Conservation (phyloP, 2,329 filamentous ascomycete genomes). For the Bisporella sp. region DNA sequence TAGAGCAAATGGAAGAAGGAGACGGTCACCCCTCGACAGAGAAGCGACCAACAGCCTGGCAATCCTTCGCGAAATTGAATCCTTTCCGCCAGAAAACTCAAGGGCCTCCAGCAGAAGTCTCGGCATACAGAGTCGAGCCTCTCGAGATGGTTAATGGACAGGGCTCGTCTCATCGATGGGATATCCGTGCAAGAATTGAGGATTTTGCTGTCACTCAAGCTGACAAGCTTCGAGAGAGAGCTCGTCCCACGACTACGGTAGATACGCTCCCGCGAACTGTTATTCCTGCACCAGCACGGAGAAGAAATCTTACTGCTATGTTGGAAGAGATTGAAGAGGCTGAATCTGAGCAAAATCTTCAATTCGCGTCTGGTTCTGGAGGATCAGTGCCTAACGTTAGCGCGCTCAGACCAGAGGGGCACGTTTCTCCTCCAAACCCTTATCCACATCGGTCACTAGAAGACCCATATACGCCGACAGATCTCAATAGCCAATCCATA, state of each 20-base stretch:
- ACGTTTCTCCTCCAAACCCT: background rate
- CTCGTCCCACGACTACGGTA: constrained; percentile 46
- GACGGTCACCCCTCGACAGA: constrained; percentile 1
- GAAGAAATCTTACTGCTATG: constrained; percentile 48
- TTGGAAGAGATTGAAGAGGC: constrained; percentile 46
- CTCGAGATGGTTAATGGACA: constrained; percentile 11
- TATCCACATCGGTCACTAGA: constrained; percentile 11
- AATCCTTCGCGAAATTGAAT: constrained; percentile 19
- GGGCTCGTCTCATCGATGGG: constrained; percentile 37
- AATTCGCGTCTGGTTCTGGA: background rate
- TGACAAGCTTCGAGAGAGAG: constrained; percentile 50
- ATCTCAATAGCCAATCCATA: constrained; percentile 15
- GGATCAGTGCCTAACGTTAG: background rate
- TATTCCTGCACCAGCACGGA: constrained; percentile 55
- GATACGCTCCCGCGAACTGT: constrained; percentile 51
- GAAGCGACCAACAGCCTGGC: constrained; percentile 6
- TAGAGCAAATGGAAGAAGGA: constrained; percentile 12
- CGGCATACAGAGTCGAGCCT: constrained; percentile 19
- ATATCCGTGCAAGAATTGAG: constrained; percentile 49
- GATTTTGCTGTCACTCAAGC: constrained; percentile 55
- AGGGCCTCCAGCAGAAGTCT: constrained; percentile 25
- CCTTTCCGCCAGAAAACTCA: constrained; percentile 22
- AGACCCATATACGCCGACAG: constrained; percentile 22
- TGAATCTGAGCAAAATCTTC: constrained; percentile 6
- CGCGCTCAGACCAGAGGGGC: background rate